Evolutionary conservation across 805 yeast species (phyloP), one percentile per base, ranked within the genome.

Genomic region (Candida rishiriensis): DNA sequence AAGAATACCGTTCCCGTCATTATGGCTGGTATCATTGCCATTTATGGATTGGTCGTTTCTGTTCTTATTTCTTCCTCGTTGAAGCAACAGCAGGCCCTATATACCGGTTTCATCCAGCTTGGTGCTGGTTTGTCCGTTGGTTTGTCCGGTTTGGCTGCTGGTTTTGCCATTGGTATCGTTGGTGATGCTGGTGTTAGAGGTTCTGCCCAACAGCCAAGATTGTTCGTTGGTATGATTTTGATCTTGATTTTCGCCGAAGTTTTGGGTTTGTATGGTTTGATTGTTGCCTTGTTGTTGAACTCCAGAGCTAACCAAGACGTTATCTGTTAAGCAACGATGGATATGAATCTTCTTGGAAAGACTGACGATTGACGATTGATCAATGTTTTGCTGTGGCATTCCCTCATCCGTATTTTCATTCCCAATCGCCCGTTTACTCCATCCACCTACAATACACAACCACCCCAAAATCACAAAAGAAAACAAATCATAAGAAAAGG

Each of bases 181-280:
- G 99, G 99, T 69, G 99, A 91, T 68, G 97, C 96, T 47, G 99
- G 99, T 79, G 98, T 91, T 47, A 87, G 98, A 77, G 96, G 97
- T 71, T 84, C 90, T 55, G 93, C 96, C 52, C 97, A 90, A 71
- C 99, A 91, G 73, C 97, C 97, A 67, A 86, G 97, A 78, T 79
- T 91, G 64, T 91, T 91, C 70, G 98, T 91, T 54, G 98, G 98
- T 69, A 91, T 91, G 95, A 88, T 91, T 75, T 82, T 91, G 75
- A 91, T 91, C 69, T 85, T 91, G 72, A 91, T 91, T 88, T 91
- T 91, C 73, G 97, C 97, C 53, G 99, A 91, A 81, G 98, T 90
- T 57, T 81, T 90, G 74, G 98, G 99, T 76, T 83, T 93, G 59
- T 65, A 93, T 71, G 99, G 99, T 65, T 81, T 93, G 64, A 93